phyloP scores from a whole-genome alignment of 495 filamentous ascomycete species.

The Oidiodendron maius region DNA sequence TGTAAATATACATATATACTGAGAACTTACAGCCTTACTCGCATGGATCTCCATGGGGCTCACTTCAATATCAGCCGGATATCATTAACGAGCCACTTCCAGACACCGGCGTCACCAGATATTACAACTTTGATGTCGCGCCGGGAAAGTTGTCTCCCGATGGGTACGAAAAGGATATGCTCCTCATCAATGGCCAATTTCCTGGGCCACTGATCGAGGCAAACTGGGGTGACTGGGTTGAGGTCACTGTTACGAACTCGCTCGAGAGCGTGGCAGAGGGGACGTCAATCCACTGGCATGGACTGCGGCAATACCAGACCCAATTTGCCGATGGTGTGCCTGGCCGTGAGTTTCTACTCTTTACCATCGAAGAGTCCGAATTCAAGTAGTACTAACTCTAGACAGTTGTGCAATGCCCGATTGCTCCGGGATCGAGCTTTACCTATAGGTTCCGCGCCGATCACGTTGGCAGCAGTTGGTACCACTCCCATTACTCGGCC shows the following conservation, averaged over 20 bases:
- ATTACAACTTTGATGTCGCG: conserved; percentile 34
- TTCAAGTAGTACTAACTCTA: too few relatives aligned
- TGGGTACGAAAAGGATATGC: conserved; percentile 31
- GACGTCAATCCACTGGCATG: conserved; percentile 32
- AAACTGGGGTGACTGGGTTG: conserved; percentile 34
- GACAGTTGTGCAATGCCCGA: conserved; percentile 40
- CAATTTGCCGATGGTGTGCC: conserved; percentile 31
- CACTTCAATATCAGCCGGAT: neutral
- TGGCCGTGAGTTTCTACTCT: too few relatives aligned
- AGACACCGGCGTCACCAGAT: conserved; percentile 35
- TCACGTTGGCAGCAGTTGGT: conserved; percentile 54
- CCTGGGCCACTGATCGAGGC: conserved; percentile 31
- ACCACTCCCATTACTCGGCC: conserved; percentile 25
- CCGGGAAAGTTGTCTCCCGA: conserved; percentile 39
- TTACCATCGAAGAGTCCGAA: too few relatives aligned
- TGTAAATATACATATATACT: too few relatives aligned
- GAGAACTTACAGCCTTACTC: neutral
- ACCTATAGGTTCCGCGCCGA: conserved; percentile 44
- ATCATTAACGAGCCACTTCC: conserved; percentile 20
- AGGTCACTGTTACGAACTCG: conserved; percentile 23
- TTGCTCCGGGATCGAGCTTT: conserved; percentile 29
- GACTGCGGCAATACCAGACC: conserved; percentile 23
- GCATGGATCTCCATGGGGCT: neutral
- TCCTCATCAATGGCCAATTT: conserved; percentile 36
- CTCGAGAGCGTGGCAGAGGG: conserved; percentile 2